A percentile compares a stretch with the other conserved stretches of the same genome.
Evolutionary conservation across 441 rosid species (phyloP).

Genomic region (Isatis lusitanica): DNA sequence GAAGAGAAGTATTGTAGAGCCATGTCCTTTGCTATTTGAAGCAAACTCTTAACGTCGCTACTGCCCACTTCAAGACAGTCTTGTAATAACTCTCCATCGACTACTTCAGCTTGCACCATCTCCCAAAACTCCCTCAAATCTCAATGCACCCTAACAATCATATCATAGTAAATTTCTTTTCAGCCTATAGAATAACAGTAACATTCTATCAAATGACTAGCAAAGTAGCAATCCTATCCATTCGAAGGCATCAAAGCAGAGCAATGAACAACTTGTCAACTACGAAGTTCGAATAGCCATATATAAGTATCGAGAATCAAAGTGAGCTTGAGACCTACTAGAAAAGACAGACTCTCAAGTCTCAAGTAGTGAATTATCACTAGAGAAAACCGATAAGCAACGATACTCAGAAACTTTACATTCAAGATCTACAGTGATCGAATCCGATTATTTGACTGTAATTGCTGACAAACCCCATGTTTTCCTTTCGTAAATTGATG

Average conservation of each 20-base stretch:
- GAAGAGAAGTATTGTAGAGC: slow-evolving; percentile 43
- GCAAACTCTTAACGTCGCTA: slow-evolving; percentile 62
- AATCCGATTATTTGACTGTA: not conserved
- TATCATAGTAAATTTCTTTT: not conserved
- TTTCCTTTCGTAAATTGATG: not conserved
- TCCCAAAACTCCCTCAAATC: slow-evolving; percentile 64
- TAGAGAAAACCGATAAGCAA: not conserved
- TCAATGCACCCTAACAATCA: slow-evolving; percentile 55
- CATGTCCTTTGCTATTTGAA: slow-evolving; percentile 57
- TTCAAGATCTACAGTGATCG: not conserved
- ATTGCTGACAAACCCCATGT: too few relatives aligned
- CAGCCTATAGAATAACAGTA: not conserved
- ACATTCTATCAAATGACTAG: not conserved
- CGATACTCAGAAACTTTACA: not conserved
- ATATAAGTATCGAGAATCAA: not conserved
- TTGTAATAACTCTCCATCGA: slow-evolving; percentile 62
- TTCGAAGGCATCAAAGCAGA: not conserved
- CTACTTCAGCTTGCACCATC: slow-evolving; percentile 55
- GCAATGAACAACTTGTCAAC: not conserved
- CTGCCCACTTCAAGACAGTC: slow-evolving; percentile 73
- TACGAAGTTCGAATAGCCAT: not conserved
- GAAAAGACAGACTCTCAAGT: not conserved
- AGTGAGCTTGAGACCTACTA: not conserved
- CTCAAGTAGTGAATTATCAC: too few relatives aligned
- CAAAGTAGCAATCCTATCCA: slow-evolving; percentile 3